Evolutionary conservation across 179 eudicot species (phyloP), one percentile per base, ranked within the genome.

Genomic region (Vitellaria paradoxa): DNA sequence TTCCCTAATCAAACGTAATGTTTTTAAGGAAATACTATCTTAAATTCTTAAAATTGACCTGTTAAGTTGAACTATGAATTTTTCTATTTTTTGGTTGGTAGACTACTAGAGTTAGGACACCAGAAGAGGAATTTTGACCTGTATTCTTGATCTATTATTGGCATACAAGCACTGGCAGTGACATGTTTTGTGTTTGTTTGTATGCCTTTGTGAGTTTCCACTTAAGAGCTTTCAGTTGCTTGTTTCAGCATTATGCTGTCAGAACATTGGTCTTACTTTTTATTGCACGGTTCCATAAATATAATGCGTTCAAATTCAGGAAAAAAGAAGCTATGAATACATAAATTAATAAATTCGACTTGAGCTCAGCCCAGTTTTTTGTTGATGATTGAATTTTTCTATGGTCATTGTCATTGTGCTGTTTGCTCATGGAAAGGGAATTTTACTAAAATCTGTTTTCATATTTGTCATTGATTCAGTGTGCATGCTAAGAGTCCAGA

Each of bases 351-450:
- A n/a, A 37, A 37, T 37, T 37, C 42, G 42, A 37, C 42, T 37
- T 37, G 42, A 37, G 42, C 42, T 37, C 42, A 37, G 42, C 42
- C 42, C 4, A 37, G 2, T 37, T 37, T 37, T 37, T 37, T 37
- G 42, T 37, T 37, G 42, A 37, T 37, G 42, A 4, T 37, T 37
- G 46, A 9, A 10, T 69, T 2, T 50, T 21, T 37, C 42, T 21
- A 15, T 23, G 40, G 47, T 52, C 42, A 45, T 72, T 72, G 49
- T 72, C 4, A 37, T 37, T 55, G 62, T 71, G 49, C 74, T 53
- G 63, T 55, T 71, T 15, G 67, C 72, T 14, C 61, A 13, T 53
- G 61, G 57, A n/a, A 65, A 65, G 56, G 21, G 73, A 56, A 73
- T 23, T 70, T 1, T 50, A 50, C 59, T 70, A 37, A 37, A 21